Evolutionary conservation across 805 yeast species (phyloP), one percentile per base, ranked within the genome.

Genomic region (Candida namnaoensis): DNA sequence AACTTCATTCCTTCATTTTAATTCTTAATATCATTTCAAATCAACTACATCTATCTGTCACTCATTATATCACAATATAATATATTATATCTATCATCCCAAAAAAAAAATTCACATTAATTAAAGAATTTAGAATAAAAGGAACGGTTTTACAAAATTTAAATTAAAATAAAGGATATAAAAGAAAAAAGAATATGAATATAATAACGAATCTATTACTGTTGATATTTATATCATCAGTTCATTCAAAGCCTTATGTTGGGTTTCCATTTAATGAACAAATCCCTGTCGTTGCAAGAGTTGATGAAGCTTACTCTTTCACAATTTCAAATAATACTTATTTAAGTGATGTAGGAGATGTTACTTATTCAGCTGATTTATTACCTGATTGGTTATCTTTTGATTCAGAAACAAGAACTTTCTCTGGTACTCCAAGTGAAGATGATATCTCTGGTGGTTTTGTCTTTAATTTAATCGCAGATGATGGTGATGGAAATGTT

Each of bases 201-300:
- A 30, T 30, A 30, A 30, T 30, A 30, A 30, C 32, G 32, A 9
- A 12, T 30, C 32, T 30, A 9, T 30, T 30, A 7, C 10, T 12
- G 10, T 30, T 12, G 5, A 7, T 30, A 7, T 9, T 30, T 7
- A 30, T 30, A 30, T 30, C 32, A 9, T 5, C 10, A 5, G 32
- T 30, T 12, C 32, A 30, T 3, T 75, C 78, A 11, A 63, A 72
- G 33, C 80, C 86, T 6, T 66, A 69, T 40, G 68, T 72, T 34
- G 85, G 84, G 37, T 86, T 82, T 67, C 90, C 95, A n/a, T 77
- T 88, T 56, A 63, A 73, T 48, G 78, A 79, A 56, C 99, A 91
- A 63, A 70, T 80, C 23, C 98, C 98, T 5, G 82, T 88, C 32
- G 86, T 93, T 12, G 98, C 95, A 5, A 71, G 95, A 44, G 75